Base-by-base conservation (phyloP, 768 basidiomycete species). In the Tulasnella sp. region DNA sequence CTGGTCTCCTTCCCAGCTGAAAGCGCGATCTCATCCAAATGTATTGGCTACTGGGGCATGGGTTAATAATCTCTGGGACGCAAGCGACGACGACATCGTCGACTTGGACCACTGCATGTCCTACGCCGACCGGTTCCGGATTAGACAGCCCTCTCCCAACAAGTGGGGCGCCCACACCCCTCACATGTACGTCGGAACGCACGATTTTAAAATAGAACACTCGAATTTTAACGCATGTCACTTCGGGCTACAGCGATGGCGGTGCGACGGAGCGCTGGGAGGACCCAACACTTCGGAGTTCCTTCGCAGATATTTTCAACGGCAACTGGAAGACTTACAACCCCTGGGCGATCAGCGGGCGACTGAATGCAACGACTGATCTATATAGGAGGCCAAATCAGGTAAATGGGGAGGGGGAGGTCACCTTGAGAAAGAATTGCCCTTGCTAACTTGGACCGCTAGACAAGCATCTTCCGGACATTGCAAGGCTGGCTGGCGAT, bases 401-500 rank as follows among this genome's bases (percentile, higher is more conserved):
- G 72, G 78, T 76, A 15, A 52, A 72, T 0, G 14, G 9, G n/a
- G 25, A 5, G 22, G 17, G 29, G 22, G n/a, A 45, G 3, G n/a
- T 74, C 39, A 11, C 58, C 38, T 45, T 75, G 19, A 22, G 19
- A 40, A 29, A 29, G 25, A 15, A 15, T 54, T 11, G 9, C 15
- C 15, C 76, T 77, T 72, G 74, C 36, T 76, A 77, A 73, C 52
- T 74, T 39, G 45, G 76, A 29, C 9, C 73, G 72, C 29, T 75
- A 80, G 77, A 76, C 77, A n/a, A 79, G 81, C 70, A 77, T 79
- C 70, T 81, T 85, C 86, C 31, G 87, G 82, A 75, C 84, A 2
- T 93, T 90, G 84, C 92, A 93, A 79, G 91, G 91, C n/a, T 93
- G 91, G 92, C 81, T 91, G 17, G 86, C 91, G 1, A 84, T 91